These are phyloP conservation scores for Podaxis sp. DNA, from an alignment of 768 basidiomycete species.

Conservation along the genomic window DNA sequence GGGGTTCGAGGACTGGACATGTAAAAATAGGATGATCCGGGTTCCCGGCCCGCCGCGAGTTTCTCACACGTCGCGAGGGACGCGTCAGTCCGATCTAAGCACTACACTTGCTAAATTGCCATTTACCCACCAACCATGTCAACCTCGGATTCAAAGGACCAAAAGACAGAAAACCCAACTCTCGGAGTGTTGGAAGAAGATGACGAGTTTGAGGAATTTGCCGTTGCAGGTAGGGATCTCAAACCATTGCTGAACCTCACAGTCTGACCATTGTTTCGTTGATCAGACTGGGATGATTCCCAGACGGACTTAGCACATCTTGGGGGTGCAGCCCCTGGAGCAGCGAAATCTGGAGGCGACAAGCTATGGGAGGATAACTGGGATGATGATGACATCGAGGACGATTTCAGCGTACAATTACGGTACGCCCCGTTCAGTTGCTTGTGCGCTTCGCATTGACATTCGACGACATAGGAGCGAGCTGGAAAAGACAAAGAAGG, in stretches of 20 bases:
- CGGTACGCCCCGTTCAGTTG: slow-evolving; percentile 51
- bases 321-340: slow-evolving; percentile 67
- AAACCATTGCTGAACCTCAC: neutral
- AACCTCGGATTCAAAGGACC: slow-evolving; percentile 44
- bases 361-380: slow-evolving; percentile 99
- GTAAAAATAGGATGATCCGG: neutral
- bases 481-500: slow-evolving; percentile 22
- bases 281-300: slow-evolving; percentile 81
- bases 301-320: slow-evolving; percentile 80
- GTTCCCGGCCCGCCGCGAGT: neutral
- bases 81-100: neutral
- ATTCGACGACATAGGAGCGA: slow-evolving; percentile 43
- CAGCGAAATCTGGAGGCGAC: slow-evolving; percentile 76
- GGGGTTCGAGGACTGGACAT: too few species aligned
- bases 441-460: neutral
- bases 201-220: slow-evolving; percentile 95
- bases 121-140: slow-evolving; percentile 20
- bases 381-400: slow-evolving; percentile 99
- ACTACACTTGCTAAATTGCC: neutral
- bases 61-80: neutral
- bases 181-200: slow-evolving; percentile 94
- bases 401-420: slow-evolving; percentile 93
- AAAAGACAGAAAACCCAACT: slow-evolving; percentile 42
- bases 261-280: neutral
- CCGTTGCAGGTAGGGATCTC: slow-evolving; percentile 63